Evolutionary conservation across 129 eudicot genomes (phyloP).

Genomic region (Centrapalus pauciflorus): DNA sequence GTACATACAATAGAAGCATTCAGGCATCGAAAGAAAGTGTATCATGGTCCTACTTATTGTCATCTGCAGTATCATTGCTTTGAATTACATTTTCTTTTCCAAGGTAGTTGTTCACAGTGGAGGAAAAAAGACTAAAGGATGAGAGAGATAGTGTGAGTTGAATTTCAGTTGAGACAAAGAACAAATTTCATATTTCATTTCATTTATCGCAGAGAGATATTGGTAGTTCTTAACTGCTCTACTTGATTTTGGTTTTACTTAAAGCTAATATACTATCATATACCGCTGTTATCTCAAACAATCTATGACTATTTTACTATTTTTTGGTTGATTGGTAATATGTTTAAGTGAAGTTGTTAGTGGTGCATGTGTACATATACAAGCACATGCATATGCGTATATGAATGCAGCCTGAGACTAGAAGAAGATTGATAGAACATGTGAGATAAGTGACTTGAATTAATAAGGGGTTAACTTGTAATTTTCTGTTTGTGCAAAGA

Average conservation of each 20-base stretch:
- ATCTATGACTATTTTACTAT: neutral
- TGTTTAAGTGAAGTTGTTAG: neutral
- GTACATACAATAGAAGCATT: too few relatives aligned
- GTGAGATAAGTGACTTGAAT: too few relatives aligned
- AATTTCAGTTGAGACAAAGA: neutral
- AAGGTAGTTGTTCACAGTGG: neutral
- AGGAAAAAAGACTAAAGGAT: neutral
- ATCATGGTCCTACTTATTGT: too few relatives aligned
- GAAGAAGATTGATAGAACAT: neutral
- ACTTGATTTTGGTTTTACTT: neutral
- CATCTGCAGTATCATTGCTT: too few relatives aligned
- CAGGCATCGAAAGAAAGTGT: too few relatives aligned
- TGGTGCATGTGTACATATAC: neutral
- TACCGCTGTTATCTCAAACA: neutral
- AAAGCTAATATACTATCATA: neutral
- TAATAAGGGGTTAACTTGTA: too few relatives aligned
- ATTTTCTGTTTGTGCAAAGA: too few relatives aligned
- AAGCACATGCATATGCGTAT: neutral
- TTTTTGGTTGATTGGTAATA: neutral
- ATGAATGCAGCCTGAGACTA: neutral
- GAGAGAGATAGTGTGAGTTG: neutral
- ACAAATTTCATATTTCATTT: too few relatives aligned
- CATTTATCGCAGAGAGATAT: too few relatives aligned
- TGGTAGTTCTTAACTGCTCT: neutral
- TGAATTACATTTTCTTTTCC: neutral